These are phyloP conservation scores for Apophysomyces variabilis DNA, from an alignment of 371 early-diverging fungal species.

Conservation along the genomic window DNA sequence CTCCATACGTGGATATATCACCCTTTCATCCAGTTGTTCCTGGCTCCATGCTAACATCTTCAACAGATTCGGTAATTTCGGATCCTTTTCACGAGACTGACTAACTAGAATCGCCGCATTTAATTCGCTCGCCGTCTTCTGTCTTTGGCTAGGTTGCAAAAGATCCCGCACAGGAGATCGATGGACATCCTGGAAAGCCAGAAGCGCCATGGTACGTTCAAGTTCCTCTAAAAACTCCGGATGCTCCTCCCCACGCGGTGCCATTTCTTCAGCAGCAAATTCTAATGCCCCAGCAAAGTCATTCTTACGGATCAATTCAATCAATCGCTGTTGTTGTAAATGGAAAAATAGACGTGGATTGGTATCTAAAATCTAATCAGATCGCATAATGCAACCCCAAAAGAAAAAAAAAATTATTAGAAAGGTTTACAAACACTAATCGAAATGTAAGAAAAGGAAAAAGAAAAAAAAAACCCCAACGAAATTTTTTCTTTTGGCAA, in stretches of 20 bases:
- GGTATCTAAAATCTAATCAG: slow-evolving; percentile 85
- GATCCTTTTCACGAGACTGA: slow-evolving; percentile 92
- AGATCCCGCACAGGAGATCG: slow-evolving; percentile 81
- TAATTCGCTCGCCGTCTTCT: slow-evolving; percentile 91
- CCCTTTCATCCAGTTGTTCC: slow-evolving; percentile 80
- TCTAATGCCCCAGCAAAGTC: slow-evolving; percentile 82
- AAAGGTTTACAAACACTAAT: no score
- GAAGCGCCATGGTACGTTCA: slow-evolving; percentile 93
- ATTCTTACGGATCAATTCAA: slow-evolving; percentile 90
- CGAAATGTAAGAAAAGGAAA: no score
- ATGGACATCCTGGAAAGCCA: slow-evolving; percentile 82
- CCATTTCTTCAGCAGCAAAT: slow-evolving; percentile 97
- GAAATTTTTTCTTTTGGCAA: background rate
- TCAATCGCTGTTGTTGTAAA: slow-evolving; percentile 94
- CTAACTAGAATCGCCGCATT: slow-evolving; percentile 91
- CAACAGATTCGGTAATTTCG: slow-evolving; percentile 87
- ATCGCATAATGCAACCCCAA: no score
- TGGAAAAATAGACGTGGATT: slow-evolving; percentile 95
- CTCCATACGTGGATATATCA: slow-evolving; percentile 81
- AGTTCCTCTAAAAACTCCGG: slow-evolving; percentile 93
- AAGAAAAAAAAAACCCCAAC: no score
- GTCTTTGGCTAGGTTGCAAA: slow-evolving; percentile 85
- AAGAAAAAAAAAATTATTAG: no score
- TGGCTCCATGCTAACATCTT: slow-evolving; percentile 94
- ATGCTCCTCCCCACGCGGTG: slow-evolving; percentile 94